These are phyloP conservation scores for Lecanosticta acicola DNA, from an alignment of 2,329 filamentous ascomycete genomes.

Conservation along the genomic window DNA sequence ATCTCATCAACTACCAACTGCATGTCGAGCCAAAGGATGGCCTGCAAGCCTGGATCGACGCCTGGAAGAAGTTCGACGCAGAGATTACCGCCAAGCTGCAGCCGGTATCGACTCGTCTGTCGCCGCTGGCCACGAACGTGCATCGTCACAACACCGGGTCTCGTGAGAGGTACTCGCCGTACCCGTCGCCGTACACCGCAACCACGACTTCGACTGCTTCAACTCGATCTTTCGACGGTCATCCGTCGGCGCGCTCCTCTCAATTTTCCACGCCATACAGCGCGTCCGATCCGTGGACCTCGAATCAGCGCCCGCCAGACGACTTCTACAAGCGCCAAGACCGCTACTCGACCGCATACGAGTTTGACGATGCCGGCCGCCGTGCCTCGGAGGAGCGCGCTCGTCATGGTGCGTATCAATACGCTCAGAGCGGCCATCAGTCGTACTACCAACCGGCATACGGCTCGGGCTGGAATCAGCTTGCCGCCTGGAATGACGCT, in stretches of 20 bases:
- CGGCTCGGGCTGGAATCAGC: constrained; percentile 30
- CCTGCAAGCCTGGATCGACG: constrained; percentile 58
- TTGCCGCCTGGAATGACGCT: constrained; percentile 26
- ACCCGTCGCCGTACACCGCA: constrained; percentile 33
- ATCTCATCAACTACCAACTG: constrained; percentile 74
- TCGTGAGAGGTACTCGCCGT: constrained; percentile 41
- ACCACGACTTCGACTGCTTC: constrained; percentile 14
- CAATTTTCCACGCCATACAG: constrained; percentile 31
- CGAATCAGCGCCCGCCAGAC: constrained; percentile 27
- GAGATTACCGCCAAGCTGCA: constrained; percentile 40
- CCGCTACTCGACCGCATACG: constrained; percentile 30
- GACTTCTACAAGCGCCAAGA: constrained; percentile 32
- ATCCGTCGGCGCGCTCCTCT: constrained; percentile 28
- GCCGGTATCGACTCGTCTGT: constrained; percentile 45
- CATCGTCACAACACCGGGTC: constrained; percentile 43
- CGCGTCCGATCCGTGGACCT: constrained; percentile 30
- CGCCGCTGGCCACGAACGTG: constrained; percentile 61
- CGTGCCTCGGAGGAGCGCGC: constrained; percentile 30
- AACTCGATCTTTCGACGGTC: constrained; percentile 23
- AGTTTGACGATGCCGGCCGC: constrained; percentile 31
- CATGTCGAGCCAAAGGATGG: constrained; percentile 79
- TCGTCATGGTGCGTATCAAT: constrained; percentile 28
- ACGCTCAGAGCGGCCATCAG: constrained; percentile 22
- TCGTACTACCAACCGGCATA: constrained; percentile 30
- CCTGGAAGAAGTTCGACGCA: constrained; percentile 60